A percentile compares a stretch with the other conserved stretches of the same genome.
phyloP scores from a whole-genome alignment of 768 basidiomycete genomes.

The Leucocoprinus leucothites region DNA sequence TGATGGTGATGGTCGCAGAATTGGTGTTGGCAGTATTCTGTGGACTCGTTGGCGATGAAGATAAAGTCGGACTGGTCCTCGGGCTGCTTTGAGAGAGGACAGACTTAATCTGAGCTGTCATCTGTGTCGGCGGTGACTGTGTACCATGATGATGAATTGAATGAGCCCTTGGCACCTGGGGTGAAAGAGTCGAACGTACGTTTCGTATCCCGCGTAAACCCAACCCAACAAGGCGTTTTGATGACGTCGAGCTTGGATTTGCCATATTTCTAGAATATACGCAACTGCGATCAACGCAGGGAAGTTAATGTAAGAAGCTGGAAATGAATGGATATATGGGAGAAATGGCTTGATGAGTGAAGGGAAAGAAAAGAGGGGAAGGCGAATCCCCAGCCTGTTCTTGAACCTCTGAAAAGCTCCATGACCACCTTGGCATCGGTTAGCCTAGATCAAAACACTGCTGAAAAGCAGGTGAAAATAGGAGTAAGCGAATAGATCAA shows the following conservation, averaged over 20 bases:
- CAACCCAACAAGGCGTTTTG: constrained; percentile 6
- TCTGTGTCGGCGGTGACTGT: background rate
- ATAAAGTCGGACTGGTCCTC: background rate
- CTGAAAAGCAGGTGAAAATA: background rate
- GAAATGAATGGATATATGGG: background rate
- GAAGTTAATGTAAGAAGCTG: background rate
- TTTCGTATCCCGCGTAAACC: constrained; percentile 6
- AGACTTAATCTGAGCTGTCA: background rate
- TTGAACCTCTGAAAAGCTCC: background rate
- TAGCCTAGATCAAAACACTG: background rate
- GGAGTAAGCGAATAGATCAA: background rate
- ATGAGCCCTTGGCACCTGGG: background rate
- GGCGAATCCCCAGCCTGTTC: background rate
- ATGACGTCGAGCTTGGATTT: constrained; percentile 6
- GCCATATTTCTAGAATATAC: background rate
- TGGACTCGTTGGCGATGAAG: background rate
- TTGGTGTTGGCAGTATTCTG: background rate
- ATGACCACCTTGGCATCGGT: background rate
- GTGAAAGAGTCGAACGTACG: background rate
- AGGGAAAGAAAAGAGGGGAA: background rate
- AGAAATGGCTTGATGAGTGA: background rate
- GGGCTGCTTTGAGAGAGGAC: background rate
- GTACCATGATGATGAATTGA: background rate
- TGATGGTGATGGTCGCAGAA: background rate
- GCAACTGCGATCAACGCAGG: background rate